Base-by-base conservation (phyloP, 2,329 filamentous ascomycete genomes). In the Hypoxylon sp. region DNA sequence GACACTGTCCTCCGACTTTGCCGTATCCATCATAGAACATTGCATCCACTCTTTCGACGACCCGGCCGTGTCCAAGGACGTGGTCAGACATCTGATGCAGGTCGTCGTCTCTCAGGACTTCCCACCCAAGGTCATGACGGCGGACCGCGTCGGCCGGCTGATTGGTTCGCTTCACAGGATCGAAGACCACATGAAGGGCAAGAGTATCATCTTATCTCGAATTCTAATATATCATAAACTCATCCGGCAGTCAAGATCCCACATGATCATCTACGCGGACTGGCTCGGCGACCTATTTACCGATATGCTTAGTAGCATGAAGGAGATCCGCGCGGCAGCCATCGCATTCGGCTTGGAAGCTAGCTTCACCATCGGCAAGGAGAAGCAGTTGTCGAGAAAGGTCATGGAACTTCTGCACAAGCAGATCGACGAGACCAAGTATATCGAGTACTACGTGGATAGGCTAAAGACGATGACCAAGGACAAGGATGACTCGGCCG, bases 231-330 rank as follows among this genome's bases (percentile, higher is more conserved):
- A 97, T 71, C 86, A 87, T 62, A 88, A 87, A 50, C 79, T 99
- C 1, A 67, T 97, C 20, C 83, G 84, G 57, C 90, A 96, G 74
- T 84, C 87, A 3, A 88, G 83, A 47, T 75, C 80, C 15, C 78
- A 86, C 18, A 96, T 99, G 88, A 76, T 87, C 13, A 77, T 82
- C 20, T 86, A 92, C 52, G 80, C 83, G 2, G 83, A 91, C 57
- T 99, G 95, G 94, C 79, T 97, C 45, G 82, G 89, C 48, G 89
- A 96, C 71, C 78, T 97, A 17, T 87, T 98, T 62, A 86, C 86
- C 17, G 91, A 92, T 46, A 88, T 97, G 81, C 81, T 96, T 33
- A 92, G 91, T 73, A 86, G 79, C 26, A 78, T 92, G 45, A 89
- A 88, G 67, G 92, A 97, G 35, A 89, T 94, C 41, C 85, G 91